Evolutionary conservation across 805 yeast genomes (phyloP).

Genomic region (Cyberlindnera subsufficiens): DNA sequence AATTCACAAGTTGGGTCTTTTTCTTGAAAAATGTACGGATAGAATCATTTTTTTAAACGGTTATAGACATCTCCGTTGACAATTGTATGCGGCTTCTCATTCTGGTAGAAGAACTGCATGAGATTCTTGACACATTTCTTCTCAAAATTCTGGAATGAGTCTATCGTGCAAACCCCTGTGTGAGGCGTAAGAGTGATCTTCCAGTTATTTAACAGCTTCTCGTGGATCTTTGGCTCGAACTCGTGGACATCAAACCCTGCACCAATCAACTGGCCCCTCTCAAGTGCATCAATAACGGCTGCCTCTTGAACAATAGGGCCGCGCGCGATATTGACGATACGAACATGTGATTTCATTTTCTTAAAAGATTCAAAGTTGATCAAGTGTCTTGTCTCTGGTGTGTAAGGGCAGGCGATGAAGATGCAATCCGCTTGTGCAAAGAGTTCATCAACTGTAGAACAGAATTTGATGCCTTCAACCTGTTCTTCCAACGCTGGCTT

Average conservation of each 20-base stretch:
- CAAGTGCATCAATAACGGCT: slow-evolving; percentile 34
- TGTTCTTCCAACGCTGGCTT: slow-evolving; percentile 27
- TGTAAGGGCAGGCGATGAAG: slow-evolving; percentile 34
- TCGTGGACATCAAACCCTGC: slow-evolving; percentile 40
- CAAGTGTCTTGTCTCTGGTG: slow-evolving; percentile 32
- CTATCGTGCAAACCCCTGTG: slow-evolving; percentile 30
- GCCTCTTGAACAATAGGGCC: slow-evolving; percentile 36
- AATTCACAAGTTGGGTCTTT: no score
- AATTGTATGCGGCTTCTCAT: slow-evolving; percentile 26
- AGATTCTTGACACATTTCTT: slow-evolving; percentile 31
- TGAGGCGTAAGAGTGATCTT: slow-evolving; percentile 33
- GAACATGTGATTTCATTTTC: slow-evolving; percentile 23
- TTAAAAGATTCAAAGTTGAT: slow-evolving; percentile 27
- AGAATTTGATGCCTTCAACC: slow-evolving; percentile 31
- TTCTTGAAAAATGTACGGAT: no score
- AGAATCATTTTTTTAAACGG: background rate
- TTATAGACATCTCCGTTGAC: slow-evolving; percentile 20
- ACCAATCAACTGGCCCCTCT: slow-evolving; percentile 35
- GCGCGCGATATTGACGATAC: slow-evolving; percentile 32
- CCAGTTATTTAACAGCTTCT: slow-evolving; percentile 28
- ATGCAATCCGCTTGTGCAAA: slow-evolving; percentile 26
- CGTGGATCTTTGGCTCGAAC: slow-evolving; percentile 33
- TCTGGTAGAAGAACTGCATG: slow-evolving; percentile 30
- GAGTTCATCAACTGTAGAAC: slow-evolving; percentile 21
- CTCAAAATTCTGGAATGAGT: slow-evolving; percentile 33